Evolutionary conservation across 345 rosid genomes (phyloP).

Genomic region (Anacardium occidentale): DNA sequence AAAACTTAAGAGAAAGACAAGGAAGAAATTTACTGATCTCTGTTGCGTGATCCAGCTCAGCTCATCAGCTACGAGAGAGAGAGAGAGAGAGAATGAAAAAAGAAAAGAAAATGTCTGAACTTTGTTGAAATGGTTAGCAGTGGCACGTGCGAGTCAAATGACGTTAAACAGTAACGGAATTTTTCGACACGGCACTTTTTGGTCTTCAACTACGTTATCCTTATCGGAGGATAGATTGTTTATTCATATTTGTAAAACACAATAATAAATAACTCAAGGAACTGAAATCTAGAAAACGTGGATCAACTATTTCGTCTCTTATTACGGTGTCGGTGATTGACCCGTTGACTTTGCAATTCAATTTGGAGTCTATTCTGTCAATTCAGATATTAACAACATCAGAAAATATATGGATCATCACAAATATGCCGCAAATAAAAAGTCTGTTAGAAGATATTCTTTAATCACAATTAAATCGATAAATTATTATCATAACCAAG

Average conservation of each 20-base stretch:
- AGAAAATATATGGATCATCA: too few species aligned
- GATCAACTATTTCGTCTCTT: background rate
- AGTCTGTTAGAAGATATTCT: background rate
- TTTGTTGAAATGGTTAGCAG: background rate
- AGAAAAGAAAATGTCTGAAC: constrained; percentile 10
- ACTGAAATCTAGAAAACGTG: background rate
- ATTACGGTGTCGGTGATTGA: constrained; percentile 8
- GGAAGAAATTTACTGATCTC: background rate
- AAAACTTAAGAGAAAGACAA: too few species aligned
- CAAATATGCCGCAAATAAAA: background rate
- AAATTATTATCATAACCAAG: background rate
- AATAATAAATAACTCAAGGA: background rate
- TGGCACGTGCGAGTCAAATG: constrained; percentile 25
- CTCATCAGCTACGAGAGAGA: background rate
- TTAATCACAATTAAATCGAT: background rate
- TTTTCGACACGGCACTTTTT: too few species aligned
- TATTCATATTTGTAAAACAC: too few species aligned
- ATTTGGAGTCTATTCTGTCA: too few species aligned
- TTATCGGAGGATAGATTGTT: too few species aligned
- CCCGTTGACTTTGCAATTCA: too few species aligned
- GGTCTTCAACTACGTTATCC: too few species aligned
- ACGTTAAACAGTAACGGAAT: background rate
- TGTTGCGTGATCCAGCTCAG: constrained; percentile 1
- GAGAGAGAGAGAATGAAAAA: too few species aligned
- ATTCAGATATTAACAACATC: too few species aligned